Base-by-base conservation (phyloP, 2,329 filamentous ascomycete genomes). In the Incumbomyces lentus region DNA sequence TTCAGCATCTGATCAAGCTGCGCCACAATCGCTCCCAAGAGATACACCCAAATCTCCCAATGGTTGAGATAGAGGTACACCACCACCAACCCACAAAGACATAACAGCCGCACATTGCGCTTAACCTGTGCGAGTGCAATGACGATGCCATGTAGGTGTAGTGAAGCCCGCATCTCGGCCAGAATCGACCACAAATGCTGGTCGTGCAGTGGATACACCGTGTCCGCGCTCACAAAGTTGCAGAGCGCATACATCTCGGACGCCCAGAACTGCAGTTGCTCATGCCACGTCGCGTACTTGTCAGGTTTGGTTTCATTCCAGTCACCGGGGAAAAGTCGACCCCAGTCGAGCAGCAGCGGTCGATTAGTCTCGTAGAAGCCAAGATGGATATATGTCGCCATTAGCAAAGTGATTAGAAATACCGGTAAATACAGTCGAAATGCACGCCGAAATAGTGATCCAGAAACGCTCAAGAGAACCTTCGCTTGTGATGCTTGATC, bases 171-270 rank as follows among this genome's bases (percentile, higher is more conserved):
- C 46, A 71, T 64, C 50, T 71, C 68, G 10, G 69, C 63, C 2
- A 68, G 65, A 18, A 71, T 69, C 2, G 67, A 69, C 68, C 68
- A 71, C 2, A 71, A 58, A 48, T 71, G 68, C 18, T 68, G 67
- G 40, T 70, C 70, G 52, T 70, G 69, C 49, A 64, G 62, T 44
- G 55, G 55, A 39, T 57, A 57, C 18, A 57, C 51, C 19, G 55
- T 50, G 17, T 52, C 48, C 2, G 41, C 45, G 6, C 39, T 43
- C 36, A 57, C 47, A 14, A 57, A 50, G 38, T 54, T 52, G 41
- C 47, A 53, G 36, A 57, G 34, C 31, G 50, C 48, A 31, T 54
- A 57, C 53, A 57, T 55, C 44, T 57, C 55, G 1, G 41, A 49
- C 44, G 63, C 65, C 55, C 61, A 65, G 46, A 67, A 63, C 56